A percentile compares a stretch with the other conserved stretches of the same genome.
phyloP scores from a whole-genome alignment of 371 early-diverging fungal species.

The Neoconidiobolus thromboides region DNA sequence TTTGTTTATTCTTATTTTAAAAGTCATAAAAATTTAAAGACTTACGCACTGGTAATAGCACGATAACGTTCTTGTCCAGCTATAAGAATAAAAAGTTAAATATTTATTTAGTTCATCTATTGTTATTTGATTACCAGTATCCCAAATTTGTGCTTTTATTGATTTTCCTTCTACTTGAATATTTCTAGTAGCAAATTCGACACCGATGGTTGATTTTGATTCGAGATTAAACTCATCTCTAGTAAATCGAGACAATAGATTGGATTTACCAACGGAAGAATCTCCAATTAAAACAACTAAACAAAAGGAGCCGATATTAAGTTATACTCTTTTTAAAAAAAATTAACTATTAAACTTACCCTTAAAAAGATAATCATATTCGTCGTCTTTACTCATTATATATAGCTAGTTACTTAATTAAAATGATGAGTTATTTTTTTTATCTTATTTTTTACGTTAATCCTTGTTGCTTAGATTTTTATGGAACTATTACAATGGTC shows the following conservation, averaged over 20 bases:
- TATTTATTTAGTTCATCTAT: not conserved
- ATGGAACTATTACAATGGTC: no score
- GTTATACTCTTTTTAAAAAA: no score
- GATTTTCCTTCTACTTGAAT: slow-evolving; percentile 92
- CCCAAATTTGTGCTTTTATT: slow-evolving; percentile 99
- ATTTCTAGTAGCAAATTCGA: slow-evolving; percentile 96
- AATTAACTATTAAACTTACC: slow-evolving; percentile 21
- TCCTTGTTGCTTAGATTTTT: no score
- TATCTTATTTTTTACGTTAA: no score
- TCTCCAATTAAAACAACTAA: slow-evolving; percentile 99
- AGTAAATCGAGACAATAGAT: slow-evolving; percentile 94
- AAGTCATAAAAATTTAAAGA: not conserved
- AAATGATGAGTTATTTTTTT: not conserved
- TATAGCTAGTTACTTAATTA: not conserved
- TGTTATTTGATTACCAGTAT: slow-evolving; percentile 42
- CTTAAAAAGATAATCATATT: slow-evolving; percentile 91
- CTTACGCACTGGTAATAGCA: slow-evolving; percentile 74
- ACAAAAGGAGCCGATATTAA: not conserved
- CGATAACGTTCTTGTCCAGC: slow-evolving; percentile 86
- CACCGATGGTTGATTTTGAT: slow-evolving; percentile 98
- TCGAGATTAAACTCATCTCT: slow-evolving; percentile 94
- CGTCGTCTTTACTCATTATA: slow-evolving; percentile 73
- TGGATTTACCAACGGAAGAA: slow-evolving; percentile 99
- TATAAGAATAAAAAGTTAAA: slow-evolving; percentile 8
- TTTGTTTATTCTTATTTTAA: not conserved